phyloP scores from a whole-genome alignment of 78 protist genomes.

The Protostelium mycophagum region DNA sequence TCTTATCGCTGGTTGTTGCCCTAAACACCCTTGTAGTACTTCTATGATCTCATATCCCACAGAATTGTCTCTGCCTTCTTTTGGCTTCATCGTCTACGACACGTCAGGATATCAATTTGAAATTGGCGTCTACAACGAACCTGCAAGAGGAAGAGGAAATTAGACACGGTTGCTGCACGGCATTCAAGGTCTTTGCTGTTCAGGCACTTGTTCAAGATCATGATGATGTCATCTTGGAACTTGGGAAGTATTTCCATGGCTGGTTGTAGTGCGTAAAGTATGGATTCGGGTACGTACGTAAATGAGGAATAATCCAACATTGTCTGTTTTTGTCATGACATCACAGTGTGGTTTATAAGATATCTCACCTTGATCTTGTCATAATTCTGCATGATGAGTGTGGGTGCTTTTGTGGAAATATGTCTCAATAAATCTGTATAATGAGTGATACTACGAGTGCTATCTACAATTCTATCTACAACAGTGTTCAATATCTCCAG shows the following conservation, averaged over 20 bases:
- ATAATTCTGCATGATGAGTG: background rate
- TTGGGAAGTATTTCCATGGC: background rate
- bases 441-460: background rate
- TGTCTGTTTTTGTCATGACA: background rate
- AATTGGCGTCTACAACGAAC: too few relatives aligned
- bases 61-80: background rate
- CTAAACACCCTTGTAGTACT: background rate
- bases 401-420: background rate
- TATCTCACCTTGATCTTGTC: background rate
- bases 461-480: background rate
- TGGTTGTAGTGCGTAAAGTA: background rate
- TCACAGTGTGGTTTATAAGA: background rate
- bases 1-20: background rate
- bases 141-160: background rate
- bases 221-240: background rate
- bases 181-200: background rate
- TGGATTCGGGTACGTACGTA: background rate
- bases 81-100: too few relatives aligned
- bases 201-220: background rate
- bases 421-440: background rate
- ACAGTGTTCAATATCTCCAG: background rate
- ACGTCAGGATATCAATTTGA: too few relatives aligned
- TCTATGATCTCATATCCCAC: background rate
- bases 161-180: background rate
- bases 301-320: background rate